These are phyloP conservation scores for Helicostylum pulchrum DNA, from an alignment of 192 early-diverging fungal genomes.

Conservation along the genomic window DNA sequence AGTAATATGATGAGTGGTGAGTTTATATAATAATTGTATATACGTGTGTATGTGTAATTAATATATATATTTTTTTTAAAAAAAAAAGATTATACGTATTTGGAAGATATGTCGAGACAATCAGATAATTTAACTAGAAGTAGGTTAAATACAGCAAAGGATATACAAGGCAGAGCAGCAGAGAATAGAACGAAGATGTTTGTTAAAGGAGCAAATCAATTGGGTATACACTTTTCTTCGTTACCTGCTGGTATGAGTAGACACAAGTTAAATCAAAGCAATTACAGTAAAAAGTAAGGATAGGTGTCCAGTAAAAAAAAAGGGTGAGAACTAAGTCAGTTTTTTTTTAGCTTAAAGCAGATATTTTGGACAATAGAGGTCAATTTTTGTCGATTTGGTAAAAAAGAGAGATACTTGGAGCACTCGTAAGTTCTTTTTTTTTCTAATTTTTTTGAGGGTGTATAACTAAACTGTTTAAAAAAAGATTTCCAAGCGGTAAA, in stretches of 20 bases:
- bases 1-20: conserved; percentile 70
- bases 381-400: conserved; percentile 28
- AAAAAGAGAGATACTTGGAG: conserved; percentile 22
- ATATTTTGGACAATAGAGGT: conserved; percentile 51
- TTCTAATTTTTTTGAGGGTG: neutral
- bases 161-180: neutral
- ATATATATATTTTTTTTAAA: neutral
- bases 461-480: neutral
- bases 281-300: conserved; percentile 51
- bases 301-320: too few species aligned
- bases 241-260: conserved; percentile 57
- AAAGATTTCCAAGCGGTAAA: conserved; percentile 20
- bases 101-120: conserved; percentile 61
- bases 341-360: conserved; percentile 30
- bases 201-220: conserved; percentile 37
- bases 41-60: neutral
- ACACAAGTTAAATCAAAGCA: conserved; percentile 49
- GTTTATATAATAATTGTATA: neutral
- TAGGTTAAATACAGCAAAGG: conserved; percentile 31
- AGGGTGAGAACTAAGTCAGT: too few species aligned
- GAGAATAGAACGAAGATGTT: conserved; percentile 29
- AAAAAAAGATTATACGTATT: conserved; percentile 57
- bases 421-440: conserved; percentile 25
- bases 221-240: conserved; percentile 39
- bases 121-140: conserved; percentile 49